Conservation (phyloP, 805 yeast species). For the Candida parachauliodes region DNA sequence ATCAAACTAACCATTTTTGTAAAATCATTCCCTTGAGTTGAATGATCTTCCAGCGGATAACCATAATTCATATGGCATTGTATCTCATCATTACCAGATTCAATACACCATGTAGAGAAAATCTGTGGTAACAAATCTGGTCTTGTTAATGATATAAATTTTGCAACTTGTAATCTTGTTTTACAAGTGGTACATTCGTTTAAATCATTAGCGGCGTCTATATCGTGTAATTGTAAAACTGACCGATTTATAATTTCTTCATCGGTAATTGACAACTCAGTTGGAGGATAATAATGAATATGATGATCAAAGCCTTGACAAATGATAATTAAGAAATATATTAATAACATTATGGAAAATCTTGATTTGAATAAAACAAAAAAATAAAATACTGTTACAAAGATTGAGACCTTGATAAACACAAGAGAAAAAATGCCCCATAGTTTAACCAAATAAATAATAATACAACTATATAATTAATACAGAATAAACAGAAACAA, state of each 20-base stretch:
- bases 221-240: constrained; percentile 12
- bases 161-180: constrained; percentile 13
- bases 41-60: constrained; percentile 27
- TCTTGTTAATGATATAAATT: constrained; percentile 30
- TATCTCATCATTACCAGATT: constrained; percentile 30
- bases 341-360: neutral
- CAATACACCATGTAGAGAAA: constrained; percentile 43
- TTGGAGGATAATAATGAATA: constrained; percentile 10
- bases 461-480: too few relatives aligned
- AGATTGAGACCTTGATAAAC: too few relatives aligned
- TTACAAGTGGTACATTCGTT: constrained; percentile 13
- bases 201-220: constrained; percentile 13
- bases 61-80: constrained; percentile 19
- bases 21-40: constrained; percentile 30
- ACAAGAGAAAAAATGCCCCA: too few relatives aligned
- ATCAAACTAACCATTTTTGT: constrained; percentile 48
- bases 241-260: constrained; percentile 12
- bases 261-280: constrained; percentile 12
- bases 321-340: neutral
- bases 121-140: constrained; percentile 41
- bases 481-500: too few relatives aligned
- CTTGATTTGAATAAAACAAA: too few relatives aligned
- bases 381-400: neutral
- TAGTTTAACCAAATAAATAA: too few relatives aligned
- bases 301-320: constrained; percentile 1